Percentiles rank a stretch among this genome's conserved stretches.
Conservation (phyloP, 2,329 filamentous ascomycete genomes). For the Fusarium nurragi region DNA sequence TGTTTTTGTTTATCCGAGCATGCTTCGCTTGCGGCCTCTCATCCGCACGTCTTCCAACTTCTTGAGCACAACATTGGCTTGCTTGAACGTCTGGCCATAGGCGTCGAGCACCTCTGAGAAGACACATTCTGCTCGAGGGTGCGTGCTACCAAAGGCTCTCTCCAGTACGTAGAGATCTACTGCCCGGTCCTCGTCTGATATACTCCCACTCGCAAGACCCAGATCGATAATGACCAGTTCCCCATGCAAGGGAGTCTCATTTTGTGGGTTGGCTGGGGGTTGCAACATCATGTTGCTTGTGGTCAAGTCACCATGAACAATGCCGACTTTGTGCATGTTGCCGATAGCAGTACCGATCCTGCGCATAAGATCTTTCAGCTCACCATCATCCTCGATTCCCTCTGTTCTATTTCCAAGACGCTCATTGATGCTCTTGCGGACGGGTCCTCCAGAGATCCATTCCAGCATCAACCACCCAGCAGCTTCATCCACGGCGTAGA, state of each 20-base stretch:
- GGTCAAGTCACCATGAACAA: constrained; percentile 95
- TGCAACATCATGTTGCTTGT: constrained; percentile 95
- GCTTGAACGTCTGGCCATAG: constrained; percentile 80
- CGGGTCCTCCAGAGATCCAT: constrained; percentile 80
- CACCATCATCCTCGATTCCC: constrained; percentile 55
- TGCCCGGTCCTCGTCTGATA: constrained; percentile 89
- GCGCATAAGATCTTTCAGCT: constrained; percentile 70
- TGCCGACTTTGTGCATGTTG: constrained; percentile 80
- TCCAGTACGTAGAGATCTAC: constrained; percentile 97
- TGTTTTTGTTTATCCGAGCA: constrained; percentile 75
- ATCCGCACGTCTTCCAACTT: constrained; percentile 91
- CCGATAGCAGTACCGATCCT: constrained; percentile 78
- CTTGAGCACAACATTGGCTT: constrained; percentile 77
- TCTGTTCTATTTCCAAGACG: constrained; percentile 65
- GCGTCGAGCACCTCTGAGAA: constrained; percentile 78
- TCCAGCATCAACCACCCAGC: constrained; percentile 83
- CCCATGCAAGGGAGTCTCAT: constrained; percentile 61
- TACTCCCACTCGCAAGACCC: constrained; percentile 82
- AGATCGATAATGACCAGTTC: constrained; percentile 95
- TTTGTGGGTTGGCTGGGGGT: constrained; percentile 38
- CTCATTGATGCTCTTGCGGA: constrained; percentile 74
- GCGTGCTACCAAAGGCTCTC: constrained; percentile 92
- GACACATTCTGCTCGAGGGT: constrained; percentile 82
- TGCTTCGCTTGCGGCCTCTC: constrained; percentile 95
- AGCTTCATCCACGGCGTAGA: constrained; percentile 73